phyloP scores from a whole-genome alignment of 2,329 filamentous ascomycete species.

The Talaromyces sp. region DNA sequence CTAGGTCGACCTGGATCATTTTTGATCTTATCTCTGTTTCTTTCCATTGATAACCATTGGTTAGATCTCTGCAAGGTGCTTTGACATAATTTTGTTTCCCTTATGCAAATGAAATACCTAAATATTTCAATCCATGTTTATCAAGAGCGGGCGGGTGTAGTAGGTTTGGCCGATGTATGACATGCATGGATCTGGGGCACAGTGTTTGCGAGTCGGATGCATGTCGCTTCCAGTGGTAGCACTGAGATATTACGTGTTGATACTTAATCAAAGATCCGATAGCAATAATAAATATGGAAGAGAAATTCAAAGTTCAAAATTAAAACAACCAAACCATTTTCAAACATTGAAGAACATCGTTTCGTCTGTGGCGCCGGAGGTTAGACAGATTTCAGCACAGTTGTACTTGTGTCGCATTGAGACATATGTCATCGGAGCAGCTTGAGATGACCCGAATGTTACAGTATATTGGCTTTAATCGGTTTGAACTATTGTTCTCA shows the following conservation, averaged over 20 bases:
- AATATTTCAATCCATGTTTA: not conserved
- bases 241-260: not conserved
- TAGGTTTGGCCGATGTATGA: conserved; percentile 19
- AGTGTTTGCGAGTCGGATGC: conserved; percentile 10
- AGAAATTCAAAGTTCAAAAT: not conserved
- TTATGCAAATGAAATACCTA: not conserved
- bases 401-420: conserved; percentile 14
- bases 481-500: not conserved
- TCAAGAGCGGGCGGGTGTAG: not conserved
- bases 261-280: too few species aligned
- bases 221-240: conserved; percentile 5
- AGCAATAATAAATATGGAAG: not conserved
- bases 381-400: conserved; percentile 7
- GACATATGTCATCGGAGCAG: not conserved
- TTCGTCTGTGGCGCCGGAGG: conserved; percentile 6
- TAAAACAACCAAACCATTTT: not conserved
- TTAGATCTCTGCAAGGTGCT: too few species aligned
- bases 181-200: conserved; percentile 23
- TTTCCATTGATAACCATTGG: too few species aligned
- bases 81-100: too few species aligned
- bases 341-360: not conserved
- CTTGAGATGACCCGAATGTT: not conserved
- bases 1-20: too few species aligned
- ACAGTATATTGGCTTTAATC: not conserved
- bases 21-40: too few species aligned